Base-by-base conservation (phyloP, 306 rosid species). In the Adenanthera pavonina region DNA sequence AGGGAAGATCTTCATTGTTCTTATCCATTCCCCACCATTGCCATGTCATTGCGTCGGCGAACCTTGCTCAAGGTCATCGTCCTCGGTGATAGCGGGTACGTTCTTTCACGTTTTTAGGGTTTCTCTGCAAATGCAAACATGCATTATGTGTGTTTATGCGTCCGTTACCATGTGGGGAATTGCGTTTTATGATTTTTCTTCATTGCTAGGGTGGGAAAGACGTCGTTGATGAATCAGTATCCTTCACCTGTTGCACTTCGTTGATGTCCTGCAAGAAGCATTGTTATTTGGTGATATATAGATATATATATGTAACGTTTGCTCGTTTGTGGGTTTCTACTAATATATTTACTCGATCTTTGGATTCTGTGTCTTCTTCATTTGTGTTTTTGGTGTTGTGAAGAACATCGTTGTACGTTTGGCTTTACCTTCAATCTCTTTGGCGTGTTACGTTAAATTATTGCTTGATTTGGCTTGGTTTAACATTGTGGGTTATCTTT, bases 191-290 rank as follows among this genome's bases (percentile, higher is more conserved):
- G 30, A 8, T 78, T 20, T 25, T 40, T 20, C 12, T 72, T 81
- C 19, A 7, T 44, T 89, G 25, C 71, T 85, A 94, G 98, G 91
- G 98, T 92, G 49, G 98, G 98, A 71, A 94, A 94, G 90, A 94
- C 98, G 71, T 92, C 98, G 53, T 88, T 92, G 94, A 94, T 94
- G 98, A 94, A 94, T 77, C 98, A 89, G 98, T 94, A 92, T 94
- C 97, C 97, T 87, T 76, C 68, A 2, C 10, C 44, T 48, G 1
- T 79, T 25, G 51, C 73, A 9, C 34, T 65, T 40, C 12, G 65
- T 62, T 77, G 69, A 12, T 70, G 74, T 16, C 57, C 57, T 20
- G 41, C 74, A 40, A 14, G 72, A 38, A 40, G 40, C 38, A 20
- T 52, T n/a, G 11, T 5, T 36, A 0, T 61, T 48, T 64, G 81